Evolutionary conservation across 2,329 filamentous ascomycete species (phyloP).

Genomic region (Thelonectria olida): DNA sequence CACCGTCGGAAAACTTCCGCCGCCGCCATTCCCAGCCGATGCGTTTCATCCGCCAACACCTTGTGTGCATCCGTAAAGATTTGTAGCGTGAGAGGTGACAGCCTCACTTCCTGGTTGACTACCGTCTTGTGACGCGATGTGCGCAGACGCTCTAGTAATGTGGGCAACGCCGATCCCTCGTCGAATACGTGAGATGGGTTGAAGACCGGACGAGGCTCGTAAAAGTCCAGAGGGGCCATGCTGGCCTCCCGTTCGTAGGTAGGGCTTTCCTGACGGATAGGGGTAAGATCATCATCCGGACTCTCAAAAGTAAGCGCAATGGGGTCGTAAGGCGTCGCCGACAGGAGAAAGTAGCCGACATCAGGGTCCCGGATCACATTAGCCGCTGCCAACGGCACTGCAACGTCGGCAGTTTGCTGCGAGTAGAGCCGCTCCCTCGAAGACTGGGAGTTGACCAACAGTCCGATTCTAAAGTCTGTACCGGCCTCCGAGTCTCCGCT

Average conservation of each 20-base stretch:
- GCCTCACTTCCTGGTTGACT: constrained; percentile 72
- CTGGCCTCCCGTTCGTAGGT: constrained; percentile 53
- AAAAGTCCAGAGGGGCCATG: constrained; percentile 60
- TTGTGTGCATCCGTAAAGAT: constrained; percentile 79
- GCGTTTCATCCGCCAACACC: constrained; percentile 74
- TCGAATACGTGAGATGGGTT: constrained; percentile 70
- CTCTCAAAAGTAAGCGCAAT: constrained; percentile 68
- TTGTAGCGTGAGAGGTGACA: constrained; percentile 76
- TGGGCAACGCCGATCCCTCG: constrained; percentile 63
- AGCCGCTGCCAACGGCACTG: constrained; percentile 62
- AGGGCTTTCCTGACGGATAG: constrained; percentile 55
- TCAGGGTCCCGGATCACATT: constrained; percentile 67
- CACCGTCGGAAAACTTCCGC: constrained; percentile 79
- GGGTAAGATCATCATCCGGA: constrained; percentile 61
- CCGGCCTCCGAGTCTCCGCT: constrained; percentile 64
- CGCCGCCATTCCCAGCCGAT: constrained; percentile 73
- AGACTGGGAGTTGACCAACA: constrained; percentile 67
- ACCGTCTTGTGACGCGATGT: constrained; percentile 69
- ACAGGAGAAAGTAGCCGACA: constrained; percentile 70
- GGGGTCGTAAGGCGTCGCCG: constrained; percentile 66
- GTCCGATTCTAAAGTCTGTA: constrained; percentile 68
- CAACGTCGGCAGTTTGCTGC: constrained; percentile 57
- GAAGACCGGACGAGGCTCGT: constrained; percentile 73
- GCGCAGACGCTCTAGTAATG: constrained; percentile 63
- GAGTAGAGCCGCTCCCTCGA: constrained; percentile 67